Evolutionary conservation across 1,284 basidiomycete genomes (phyloP), one percentile per base, ranked within the genome.

Genomic region (Ustilago esculenta): DNA sequence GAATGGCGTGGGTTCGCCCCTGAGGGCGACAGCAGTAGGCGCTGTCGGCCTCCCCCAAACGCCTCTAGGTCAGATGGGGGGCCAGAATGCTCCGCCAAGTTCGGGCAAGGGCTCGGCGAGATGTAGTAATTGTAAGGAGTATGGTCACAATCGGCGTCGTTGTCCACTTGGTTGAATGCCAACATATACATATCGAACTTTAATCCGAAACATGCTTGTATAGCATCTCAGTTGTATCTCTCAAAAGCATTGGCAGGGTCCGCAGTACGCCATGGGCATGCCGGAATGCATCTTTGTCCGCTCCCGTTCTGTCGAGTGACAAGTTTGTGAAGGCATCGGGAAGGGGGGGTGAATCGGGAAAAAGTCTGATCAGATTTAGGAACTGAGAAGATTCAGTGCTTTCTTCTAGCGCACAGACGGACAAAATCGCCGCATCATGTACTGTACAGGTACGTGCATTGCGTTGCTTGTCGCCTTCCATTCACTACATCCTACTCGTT

Each of bases 81-180:
- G 25, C 42, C 34, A 32, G 20, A 30, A 25, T 17, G 33, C 17
- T 9, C 60, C 53, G 4, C 63, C 53, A 6, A 71, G 52, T 34
- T 66, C 57, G 9, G 57, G 63, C 6, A 71, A 64, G 29, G 67
- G 67, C 4, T 56, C 51, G 25, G 60, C 67, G 14, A 29, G 57
- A 18, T 70, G 67, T 36, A 70, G 67, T 40, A 70, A 70, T 37
- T 70, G 67, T 18, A 70, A 70, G 11, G 61, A 64, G 46, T 65
- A 65, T 20, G 67, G 67, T 1, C 67, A 70, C 33, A 70, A 70
- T 40, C 48, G 67, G 5, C 14, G 67, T 21, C 36, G 67, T 4
- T 70, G 67, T 55, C 67, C 67, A 4, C 23, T 65, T 9, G 67
- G 67, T 17, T 70, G 42, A 54, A 12, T 1, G 9, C n/a, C 25